phyloP scores from a whole-genome alignment of 306 rosid genomes.

The Mimosa pudica region DNA sequence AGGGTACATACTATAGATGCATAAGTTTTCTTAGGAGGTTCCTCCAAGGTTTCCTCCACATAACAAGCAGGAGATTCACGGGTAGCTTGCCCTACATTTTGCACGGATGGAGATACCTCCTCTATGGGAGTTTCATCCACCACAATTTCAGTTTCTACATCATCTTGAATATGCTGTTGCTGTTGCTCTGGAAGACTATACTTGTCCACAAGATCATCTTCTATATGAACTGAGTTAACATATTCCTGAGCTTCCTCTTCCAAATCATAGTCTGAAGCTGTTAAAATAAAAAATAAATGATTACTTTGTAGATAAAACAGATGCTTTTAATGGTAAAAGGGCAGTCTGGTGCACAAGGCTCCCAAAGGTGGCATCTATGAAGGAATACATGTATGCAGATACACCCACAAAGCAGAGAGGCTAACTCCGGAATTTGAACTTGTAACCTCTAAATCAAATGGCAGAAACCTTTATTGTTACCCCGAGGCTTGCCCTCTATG shows the following conservation, averaged over 20 bases:
- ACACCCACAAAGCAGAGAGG: too few relatives aligned
- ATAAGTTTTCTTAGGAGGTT: slow-evolving; percentile 77
- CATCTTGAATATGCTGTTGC: slow-evolving; percentile 44
- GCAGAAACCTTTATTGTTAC: too few relatives aligned
- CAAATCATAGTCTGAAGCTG: slow-evolving; percentile 72
- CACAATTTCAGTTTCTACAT: slow-evolving; percentile 64
- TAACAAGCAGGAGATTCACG: slow-evolving; percentile 54
- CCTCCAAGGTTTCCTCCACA: slow-evolving; percentile 74
- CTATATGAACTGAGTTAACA: slow-evolving; percentile 66
- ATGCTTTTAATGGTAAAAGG: not conserved
- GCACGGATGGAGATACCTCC: slow-evolving; percentile 54
- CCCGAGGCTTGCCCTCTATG: too few relatives aligned
- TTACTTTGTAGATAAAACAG: not conserved
- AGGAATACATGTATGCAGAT: too few relatives aligned
- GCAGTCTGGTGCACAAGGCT: too few relatives aligned
- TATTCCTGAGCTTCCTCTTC: slow-evolving; percentile 88
- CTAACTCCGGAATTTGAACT: too few relatives aligned
- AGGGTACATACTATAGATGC: slow-evolving; percentile 83
- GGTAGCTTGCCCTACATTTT: slow-evolving; percentile 44
- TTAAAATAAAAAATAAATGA: slow-evolving; percentile 30
- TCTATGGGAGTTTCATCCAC: slow-evolving; percentile 79
- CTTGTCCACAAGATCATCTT: slow-evolving; percentile 85
- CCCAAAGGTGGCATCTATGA: too few relatives aligned
- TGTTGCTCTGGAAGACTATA: slow-evolving; percentile 90
- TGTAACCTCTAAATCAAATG: too few relatives aligned